Conservation (phyloP, 1,139 yeast genomes). For the Yamadazyma taylorii region DNA sequence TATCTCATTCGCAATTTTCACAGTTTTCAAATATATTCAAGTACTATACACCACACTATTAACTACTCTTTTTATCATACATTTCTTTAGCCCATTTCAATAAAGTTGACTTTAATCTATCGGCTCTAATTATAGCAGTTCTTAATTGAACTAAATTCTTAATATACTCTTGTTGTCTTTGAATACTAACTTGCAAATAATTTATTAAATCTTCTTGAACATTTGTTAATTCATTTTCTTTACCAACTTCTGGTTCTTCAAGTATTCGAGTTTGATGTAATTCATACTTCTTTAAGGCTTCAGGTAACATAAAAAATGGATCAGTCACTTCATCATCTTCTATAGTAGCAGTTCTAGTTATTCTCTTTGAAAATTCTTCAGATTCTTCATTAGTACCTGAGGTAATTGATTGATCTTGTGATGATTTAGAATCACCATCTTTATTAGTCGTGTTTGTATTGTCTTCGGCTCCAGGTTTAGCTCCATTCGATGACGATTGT, state of each 20-base stretch:
- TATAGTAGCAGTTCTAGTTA: constrained; percentile 20
- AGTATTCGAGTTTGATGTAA: constrained; percentile 23
- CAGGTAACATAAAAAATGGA: constrained; percentile 42
- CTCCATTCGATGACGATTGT: no score
- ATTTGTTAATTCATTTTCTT: constrained; percentile 27
- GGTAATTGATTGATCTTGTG: no score
- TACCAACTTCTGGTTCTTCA: constrained; percentile 22
- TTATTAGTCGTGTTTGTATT: constrained; percentile 51
- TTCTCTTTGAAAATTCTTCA: constrained; percentile 53
- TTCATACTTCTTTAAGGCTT: constrained; percentile 37
- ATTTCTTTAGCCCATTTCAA: constrained; percentile 84
- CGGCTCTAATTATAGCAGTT: constrained; percentile 74
- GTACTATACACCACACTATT: background rate
- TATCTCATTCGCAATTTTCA: no score
- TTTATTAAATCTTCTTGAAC: constrained; percentile 46
- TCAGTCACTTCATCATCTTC: constrained; percentile 28
- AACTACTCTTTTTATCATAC: constrained; percentile 58
- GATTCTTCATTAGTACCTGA: constrained; percentile 59
- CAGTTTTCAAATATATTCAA: background rate
- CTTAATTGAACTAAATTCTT: constrained; percentile 72
- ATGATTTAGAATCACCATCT: constrained; percentile 40
- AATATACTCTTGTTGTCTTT: constrained; percentile 87
- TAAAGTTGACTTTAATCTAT: constrained; percentile 66
- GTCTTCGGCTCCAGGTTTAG: no score
- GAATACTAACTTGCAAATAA: constrained; percentile 55